A percentile compares a stretch with the other conserved stretches of the same genome.
These are phyloP conservation scores for Annulohypoxylon truncatum DNA, from an alignment of 2,329 filamentous ascomycete genomes.

Conservation along the genomic window DNA sequence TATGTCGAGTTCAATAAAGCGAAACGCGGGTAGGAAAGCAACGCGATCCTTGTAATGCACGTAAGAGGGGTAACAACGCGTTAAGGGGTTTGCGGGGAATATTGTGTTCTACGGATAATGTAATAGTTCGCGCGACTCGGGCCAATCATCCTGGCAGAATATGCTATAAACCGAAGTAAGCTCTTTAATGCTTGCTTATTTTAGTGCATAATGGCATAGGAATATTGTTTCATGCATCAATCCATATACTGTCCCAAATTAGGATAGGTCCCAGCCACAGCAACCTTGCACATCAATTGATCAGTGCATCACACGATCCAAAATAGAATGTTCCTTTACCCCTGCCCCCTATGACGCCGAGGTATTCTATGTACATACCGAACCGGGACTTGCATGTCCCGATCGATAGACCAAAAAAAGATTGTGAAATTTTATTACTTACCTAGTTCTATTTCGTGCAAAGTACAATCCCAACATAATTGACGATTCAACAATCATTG, in stretches of 20 bases:
- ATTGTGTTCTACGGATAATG: not conserved
- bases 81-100: slow-evolving; percentile 40
- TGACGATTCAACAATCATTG: slow-evolving; percentile 32
- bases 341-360: slow-evolving; percentile 43
- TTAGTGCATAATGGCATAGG: not conserved
- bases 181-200: not conserved
- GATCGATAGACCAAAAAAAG: slow-evolving; percentile 33
- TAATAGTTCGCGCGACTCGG: slow-evolving; percentile 13
- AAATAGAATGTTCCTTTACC: slow-evolving; percentile 31
- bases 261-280: slow-evolving; percentile 7
- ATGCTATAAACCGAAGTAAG: not conserved
- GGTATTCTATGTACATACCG: slow-evolving; percentile 34
- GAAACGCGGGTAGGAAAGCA: slow-evolving; percentile 28
- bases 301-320: slow-evolving; percentile 30
- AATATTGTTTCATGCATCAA: not conserved
- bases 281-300: slow-evolving; percentile 2
- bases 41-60: slow-evolving; percentile 35
- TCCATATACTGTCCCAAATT: not conserved
- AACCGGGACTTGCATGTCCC: slow-evolving; percentile 30
- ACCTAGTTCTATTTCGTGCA: slow-evolving; percentile 1
- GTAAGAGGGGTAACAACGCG: slow-evolving; percentile 41
- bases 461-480: slow-evolving; percentile 43
- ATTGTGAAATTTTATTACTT: slow-evolving; percentile 41
- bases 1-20: slow-evolving; percentile 20
- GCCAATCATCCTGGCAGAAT: not conserved